Evolutionary conservation across 345 rosid genomes (phyloP).

Genomic region (Acer yangbiense): DNA sequence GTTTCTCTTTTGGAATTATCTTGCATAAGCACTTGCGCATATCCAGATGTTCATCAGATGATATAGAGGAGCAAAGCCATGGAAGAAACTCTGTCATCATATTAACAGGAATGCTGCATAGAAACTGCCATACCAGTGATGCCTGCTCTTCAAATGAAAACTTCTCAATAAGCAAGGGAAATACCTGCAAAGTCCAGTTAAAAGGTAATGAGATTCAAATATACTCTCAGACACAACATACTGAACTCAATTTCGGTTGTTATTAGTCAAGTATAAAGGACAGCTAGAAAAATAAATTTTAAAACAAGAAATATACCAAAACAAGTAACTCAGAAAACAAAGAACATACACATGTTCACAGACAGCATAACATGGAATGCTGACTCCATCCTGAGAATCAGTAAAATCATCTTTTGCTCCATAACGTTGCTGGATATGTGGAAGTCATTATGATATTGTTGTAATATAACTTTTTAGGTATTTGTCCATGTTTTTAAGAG

Average conservation of each 20-base stretch:
- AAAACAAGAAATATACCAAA: too few relatives aligned
- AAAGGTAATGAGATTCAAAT: constrained; percentile 19
- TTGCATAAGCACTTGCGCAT: constrained; percentile 62
- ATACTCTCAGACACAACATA: constrained; percentile 4
- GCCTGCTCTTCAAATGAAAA: constrained; percentile 78
- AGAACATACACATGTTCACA: not conserved
- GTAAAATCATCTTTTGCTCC: not conserved
- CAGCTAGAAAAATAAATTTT: not conserved
- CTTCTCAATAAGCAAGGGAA: constrained; percentile 76
- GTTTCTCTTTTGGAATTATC: constrained; percentile 68
- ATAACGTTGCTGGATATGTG: too few relatives aligned
- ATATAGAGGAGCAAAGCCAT: constrained; percentile 74
- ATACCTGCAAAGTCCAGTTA: constrained; percentile 47
- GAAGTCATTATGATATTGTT: too few relatives aligned
- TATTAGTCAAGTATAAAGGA: not conserved
- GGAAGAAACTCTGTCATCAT: constrained; percentile 79
- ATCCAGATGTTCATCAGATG: constrained; percentile 65
- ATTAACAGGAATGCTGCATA: constrained; percentile 85
- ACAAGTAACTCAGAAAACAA: not conserved
- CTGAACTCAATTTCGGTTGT: constrained; percentile 6
- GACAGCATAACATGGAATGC: constrained; percentile 2
- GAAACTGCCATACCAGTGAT: constrained; percentile 81
- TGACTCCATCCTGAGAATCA: constrained; percentile 9
- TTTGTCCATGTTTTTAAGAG: too few relatives aligned
- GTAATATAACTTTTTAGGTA: too few relatives aligned